A percentile compares a stretch with the other conserved stretches of the same genome.
phyloP scores from a whole-genome alignment of 1,284 basidiomycete genomes.

The Phylloboletellus chloephorus region DNA sequence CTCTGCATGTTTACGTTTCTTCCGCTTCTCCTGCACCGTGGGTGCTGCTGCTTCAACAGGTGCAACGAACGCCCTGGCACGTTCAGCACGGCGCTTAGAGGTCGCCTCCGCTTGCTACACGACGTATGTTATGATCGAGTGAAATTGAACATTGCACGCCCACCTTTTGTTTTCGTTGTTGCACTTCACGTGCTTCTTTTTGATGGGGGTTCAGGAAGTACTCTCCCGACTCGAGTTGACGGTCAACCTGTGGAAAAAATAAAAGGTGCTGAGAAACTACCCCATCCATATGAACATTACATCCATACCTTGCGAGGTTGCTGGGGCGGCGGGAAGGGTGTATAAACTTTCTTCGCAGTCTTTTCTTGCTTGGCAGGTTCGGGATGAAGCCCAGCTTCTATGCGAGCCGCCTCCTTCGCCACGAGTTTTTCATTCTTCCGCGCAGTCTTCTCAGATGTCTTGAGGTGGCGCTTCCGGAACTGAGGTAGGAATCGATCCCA shows the following conservation, averaged over 20 bases:
- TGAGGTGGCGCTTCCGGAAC: constrained; percentile 91
- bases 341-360: constrained; percentile 91
- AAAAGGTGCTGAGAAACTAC: constrained; percentile 10
- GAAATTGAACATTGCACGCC: constrained; percentile 30
- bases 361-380: constrained; percentile 39
- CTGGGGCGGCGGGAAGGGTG: constrained; percentile 96
- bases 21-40: constrained; percentile 74
- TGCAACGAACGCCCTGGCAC: constrained; percentile 81
- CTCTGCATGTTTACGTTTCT: constrained; percentile 46
- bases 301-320: constrained; percentile 76
- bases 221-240: constrained; percentile 94
- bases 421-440: constrained; percentile 71
- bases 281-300: not conserved
- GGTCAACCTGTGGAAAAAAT: constrained; percentile 59
- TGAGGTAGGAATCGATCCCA: constrained; percentile 98
- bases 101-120: constrained; percentile 70
- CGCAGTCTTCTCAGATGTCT: constrained; percentile 86
- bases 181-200: constrained; percentile 64
- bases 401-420: constrained; percentile 53
- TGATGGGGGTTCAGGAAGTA: constrained; percentile 93
- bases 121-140: constrained; percentile 8
- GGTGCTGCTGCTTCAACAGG: constrained; percentile 68
- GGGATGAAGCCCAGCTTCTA: constrained; percentile 53
- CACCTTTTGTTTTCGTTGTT: constrained; percentile 68
- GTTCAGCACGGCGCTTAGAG: constrained; percentile 64